These are phyloP conservation scores for Melanomma pulvis-pyrius DNA, from an alignment of 495 filamentous ascomycete genomes.

Conservation along the genomic window DNA sequence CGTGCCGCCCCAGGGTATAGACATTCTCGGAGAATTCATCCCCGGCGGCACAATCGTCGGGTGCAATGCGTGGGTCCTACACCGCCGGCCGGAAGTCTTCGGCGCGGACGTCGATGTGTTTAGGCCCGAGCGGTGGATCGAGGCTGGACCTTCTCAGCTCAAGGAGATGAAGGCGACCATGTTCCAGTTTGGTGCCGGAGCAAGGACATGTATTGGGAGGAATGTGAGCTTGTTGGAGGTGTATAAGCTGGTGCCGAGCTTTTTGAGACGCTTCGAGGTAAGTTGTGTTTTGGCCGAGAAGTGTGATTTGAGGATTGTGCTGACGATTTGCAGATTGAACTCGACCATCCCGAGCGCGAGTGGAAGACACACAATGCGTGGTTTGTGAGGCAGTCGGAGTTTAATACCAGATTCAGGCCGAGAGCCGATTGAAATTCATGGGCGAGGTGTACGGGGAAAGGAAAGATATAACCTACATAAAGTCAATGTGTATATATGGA, in stretches of 20 bases:
- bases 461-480: background rate
- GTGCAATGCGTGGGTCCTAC: constrained; percentile 62
- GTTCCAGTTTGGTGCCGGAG: constrained; percentile 66
- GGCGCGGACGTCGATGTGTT: constrained; percentile 57
- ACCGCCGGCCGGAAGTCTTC: constrained; percentile 58
- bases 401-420: constrained; percentile 60
- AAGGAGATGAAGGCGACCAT: constrained; percentile 52
- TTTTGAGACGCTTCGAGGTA: constrained; percentile 70
- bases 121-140: constrained; percentile 61
- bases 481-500: background rate
- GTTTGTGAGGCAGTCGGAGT: constrained; percentile 72
- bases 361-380: constrained; percentile 73
- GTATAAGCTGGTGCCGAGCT: constrained; percentile 75
- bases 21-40: constrained; percentile 54
- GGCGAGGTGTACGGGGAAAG: background rate
- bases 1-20: constrained; percentile 59
- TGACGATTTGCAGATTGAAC: constrained; percentile 47
- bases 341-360: constrained; percentile 61
- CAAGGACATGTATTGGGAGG: constrained; percentile 67
- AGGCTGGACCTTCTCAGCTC: constrained; percentile 45
- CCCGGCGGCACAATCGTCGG: constrained; percentile 63
- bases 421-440: background rate
- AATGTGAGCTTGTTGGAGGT: constrained; percentile 78
- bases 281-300: background rate
- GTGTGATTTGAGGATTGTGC: constrained; percentile 1